Evolutionary conservation across 495 filamentous ascomycete genomes (phyloP), one percentile per base, ranked within the genome.

Genomic region (Penicillium cinerascens): DNA sequence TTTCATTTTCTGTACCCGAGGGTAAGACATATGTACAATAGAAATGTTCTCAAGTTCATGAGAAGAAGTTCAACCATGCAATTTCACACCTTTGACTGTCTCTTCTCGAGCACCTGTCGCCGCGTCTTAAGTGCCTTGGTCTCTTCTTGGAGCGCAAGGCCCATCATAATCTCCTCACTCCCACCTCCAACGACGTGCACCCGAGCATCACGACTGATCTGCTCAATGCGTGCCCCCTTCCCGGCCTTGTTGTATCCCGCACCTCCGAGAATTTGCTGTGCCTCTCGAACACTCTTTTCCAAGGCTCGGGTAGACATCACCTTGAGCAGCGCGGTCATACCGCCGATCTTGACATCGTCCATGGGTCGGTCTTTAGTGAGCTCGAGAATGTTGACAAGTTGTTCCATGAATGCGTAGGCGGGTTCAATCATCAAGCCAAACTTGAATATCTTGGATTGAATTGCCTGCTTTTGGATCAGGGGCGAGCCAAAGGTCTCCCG

Each of bases 261-360:
- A 0, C 81, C 81, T 13, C 82, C 81, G 49, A 85, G 63, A 36
- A 84, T 75, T 60, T 85, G 82, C 71, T 84, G 81, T 1, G 81
- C 79, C 54, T 85, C 82, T 7, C 81, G 67, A 23, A 76, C 76
- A 42, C 76, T 77, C 60, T 78, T 74, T 64, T 85, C 82, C 9
- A 83, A 56, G 11, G 78, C 73, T 22, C 76, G 64, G 0, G 78
- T 80, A 2, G 77, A 78, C 65, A 77, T 75, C 6, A 83, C 80
- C 61, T 84, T 85, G 8, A 74, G 52, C 21, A 73, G 56, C 1
- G 69, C 71, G 7, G 69, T 74, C 76, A 76, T 76, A 0, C 76
- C 76, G 6, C 76, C 74, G 26, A 78, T 77, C 42, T 70, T 71
- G 23, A 75, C 71, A 40, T 66, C 63, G 48, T 73, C 66, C 1